phyloP scores from a whole-genome alignment of 2,329 filamentous ascomycete genomes.

The Ceratocystis huliohia region DNA sequence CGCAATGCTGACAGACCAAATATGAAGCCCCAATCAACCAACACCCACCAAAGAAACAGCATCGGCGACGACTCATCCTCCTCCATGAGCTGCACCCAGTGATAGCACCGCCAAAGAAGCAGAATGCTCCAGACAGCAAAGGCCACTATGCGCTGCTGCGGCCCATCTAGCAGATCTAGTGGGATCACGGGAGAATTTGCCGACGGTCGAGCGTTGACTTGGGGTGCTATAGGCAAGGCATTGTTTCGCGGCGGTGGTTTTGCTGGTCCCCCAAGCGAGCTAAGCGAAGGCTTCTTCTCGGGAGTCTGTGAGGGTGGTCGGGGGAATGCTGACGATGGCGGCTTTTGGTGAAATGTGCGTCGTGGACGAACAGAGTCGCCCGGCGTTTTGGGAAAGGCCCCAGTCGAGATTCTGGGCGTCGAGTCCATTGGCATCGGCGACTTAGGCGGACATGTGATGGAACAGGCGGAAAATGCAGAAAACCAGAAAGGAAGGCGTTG shows the following conservation, averaged over 20 bases:
- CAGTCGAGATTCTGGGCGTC: constrained; percentile 19
- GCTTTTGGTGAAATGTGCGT: constrained; percentile 16
- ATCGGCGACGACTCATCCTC: constrained; percentile 78
- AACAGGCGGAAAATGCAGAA: not conserved
- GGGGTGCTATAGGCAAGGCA: constrained; percentile 37
- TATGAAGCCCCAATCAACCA: constrained; percentile 73
- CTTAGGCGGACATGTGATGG: constrained; percentile 12
- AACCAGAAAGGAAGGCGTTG: not conserved
- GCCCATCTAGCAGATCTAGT: constrained; percentile 69
- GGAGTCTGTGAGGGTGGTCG: constrained; percentile 14
- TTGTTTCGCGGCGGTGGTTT: constrained; percentile 21
- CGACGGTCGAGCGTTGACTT: constrained; percentile 25
- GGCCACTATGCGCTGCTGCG: constrained; percentile 80
- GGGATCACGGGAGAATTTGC: constrained; percentile 58
- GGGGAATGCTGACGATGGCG: constrained; percentile 10
- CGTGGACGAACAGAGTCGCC: constrained; percentile 19
- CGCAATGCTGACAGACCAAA: constrained; percentile 76
- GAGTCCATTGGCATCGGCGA: constrained; percentile 15
- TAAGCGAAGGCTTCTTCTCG: constrained; percentile 6
- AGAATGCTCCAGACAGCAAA: constrained; percentile 65
- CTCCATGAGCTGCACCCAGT: constrained; percentile 66
- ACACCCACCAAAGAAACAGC: constrained; percentile 87
- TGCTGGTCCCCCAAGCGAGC: not conserved
- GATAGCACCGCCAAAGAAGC: constrained; percentile 73
- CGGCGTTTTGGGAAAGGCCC: constrained; percentile 20